Evolutionary conservation across 2,329 filamentous ascomycete species (phyloP).

Genomic region (Tolypocladium tundrense): DNA sequence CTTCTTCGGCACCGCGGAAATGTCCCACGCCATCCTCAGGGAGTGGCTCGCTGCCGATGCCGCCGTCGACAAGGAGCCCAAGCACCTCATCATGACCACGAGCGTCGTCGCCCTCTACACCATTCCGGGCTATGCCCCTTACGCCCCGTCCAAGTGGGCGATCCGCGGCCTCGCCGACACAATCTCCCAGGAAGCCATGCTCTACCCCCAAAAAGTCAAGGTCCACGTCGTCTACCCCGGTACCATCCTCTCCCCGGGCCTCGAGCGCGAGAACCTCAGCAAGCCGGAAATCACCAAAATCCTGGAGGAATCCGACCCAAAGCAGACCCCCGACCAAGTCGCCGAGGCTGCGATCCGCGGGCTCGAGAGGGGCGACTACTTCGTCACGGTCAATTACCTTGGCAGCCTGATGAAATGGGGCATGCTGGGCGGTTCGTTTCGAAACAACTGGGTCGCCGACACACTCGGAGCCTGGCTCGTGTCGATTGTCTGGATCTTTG

Average conservation of each 20-base stretch:
- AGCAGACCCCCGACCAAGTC: slow-evolving; percentile 68
- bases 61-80: slow-evolving; percentile 36
- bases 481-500: slow-evolving; percentile 47
- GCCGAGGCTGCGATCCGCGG: slow-evolving; percentile 60
- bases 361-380: slow-evolving; percentile 70
- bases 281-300: slow-evolving; percentile 75
- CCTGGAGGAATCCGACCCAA: slow-evolving; percentile 73
- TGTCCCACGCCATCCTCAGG: slow-evolving; percentile 68
- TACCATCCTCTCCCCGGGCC: slow-evolving; percentile 68
- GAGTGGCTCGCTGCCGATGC: slow-evolving; percentile 56
- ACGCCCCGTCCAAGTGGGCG: slow-evolving; percentile 77
- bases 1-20: slow-evolving; percentile 79
- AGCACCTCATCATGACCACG: slow-evolving; percentile 82
- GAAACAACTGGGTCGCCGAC: slow-evolving; percentile 52
- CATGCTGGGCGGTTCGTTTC: slow-evolving; percentile 41
- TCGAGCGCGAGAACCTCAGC: slow-evolving; percentile 61
- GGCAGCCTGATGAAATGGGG: slow-evolving; percentile 61
- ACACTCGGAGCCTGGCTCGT: slow-evolving; percentile 44
- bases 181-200: slow-evolving; percentile 69
- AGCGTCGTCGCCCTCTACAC: slow-evolving; percentile 67
- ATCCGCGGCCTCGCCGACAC: slow-evolving; percentile 75
- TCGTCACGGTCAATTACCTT: slow-evolving; percentile 66
- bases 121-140: slow-evolving; percentile 72
- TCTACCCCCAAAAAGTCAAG: slow-evolving; percentile 77
- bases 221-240: slow-evolving; percentile 78